phyloP scores from a whole-genome alignment of 192 early-diverging fungal genomes.

The Podochytrium sp. region DNA sequence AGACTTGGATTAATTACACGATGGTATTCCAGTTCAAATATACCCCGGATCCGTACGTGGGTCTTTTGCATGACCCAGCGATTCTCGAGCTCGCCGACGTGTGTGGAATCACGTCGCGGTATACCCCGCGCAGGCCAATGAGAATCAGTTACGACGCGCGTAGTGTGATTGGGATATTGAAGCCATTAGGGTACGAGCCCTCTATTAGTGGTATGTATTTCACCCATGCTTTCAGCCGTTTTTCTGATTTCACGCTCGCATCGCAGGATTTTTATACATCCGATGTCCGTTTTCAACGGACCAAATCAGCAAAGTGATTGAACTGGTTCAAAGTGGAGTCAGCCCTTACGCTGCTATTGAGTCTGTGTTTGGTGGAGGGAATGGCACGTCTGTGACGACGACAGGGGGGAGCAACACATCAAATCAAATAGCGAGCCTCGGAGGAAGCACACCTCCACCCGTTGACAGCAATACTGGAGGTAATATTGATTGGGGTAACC shows the following conservation, averaged over 20 bases:
- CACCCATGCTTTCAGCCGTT: neutral
- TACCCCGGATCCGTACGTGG: slow-evolving; percentile 18
- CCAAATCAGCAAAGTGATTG: slow-evolving; percentile 7
- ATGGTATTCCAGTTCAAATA: slow-evolving; percentile 39
- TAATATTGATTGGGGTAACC: too few relatives aligned
- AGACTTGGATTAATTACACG: slow-evolving; percentile 13
- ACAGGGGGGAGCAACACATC: too few relatives aligned
- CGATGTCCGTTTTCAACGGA: slow-evolving; percentile 14
- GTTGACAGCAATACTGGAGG: too few relatives aligned
- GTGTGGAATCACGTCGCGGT: slow-evolving; percentile 29
- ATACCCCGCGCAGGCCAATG: neutral
- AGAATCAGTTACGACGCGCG: slow-evolving; percentile 27
- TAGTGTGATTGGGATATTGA: slow-evolving; percentile 22
- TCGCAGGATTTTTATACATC: slow-evolving; percentile 4
- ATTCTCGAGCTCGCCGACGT: slow-evolving; percentile 26
- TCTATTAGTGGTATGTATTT: neutral
- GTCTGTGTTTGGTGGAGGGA: neutral
- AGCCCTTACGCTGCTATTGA: neutral
- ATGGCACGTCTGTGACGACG: too few relatives aligned
- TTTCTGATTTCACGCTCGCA: neutral
- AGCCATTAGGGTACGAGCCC: slow-evolving; percentile 5
- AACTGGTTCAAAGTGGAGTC: slow-evolving; percentile 1
- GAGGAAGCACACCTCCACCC: too few relatives aligned
- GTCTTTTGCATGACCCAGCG: slow-evolving; percentile 27
- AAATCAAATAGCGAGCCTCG: too few relatives aligned